These are phyloP conservation scores for Ustilago lituana DNA, from an alignment of 1,284 basidiomycete genomes.

Conservation along the genomic window DNA sequence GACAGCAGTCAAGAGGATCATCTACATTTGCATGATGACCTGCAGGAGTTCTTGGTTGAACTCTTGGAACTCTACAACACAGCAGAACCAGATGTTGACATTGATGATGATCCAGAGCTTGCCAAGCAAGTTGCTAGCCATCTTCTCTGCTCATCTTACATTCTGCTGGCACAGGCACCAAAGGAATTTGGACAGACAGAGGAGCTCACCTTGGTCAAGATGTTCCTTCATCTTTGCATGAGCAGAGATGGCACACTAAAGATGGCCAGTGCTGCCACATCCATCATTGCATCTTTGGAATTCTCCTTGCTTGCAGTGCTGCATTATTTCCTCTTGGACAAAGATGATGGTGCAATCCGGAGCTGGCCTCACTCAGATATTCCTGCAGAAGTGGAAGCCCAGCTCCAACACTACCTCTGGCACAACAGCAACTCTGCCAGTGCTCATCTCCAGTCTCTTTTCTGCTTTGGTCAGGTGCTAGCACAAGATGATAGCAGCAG, in stretches of 20 bases:
- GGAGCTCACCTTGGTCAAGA: not conserved
- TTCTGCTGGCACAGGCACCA: not conserved
- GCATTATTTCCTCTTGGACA: not conserved
- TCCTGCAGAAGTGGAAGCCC: not conserved
- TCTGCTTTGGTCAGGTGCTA: not conserved
- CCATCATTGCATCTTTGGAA: not conserved
- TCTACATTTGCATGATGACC: no score
- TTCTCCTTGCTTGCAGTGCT: not conserved
- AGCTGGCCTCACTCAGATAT: not conserved
- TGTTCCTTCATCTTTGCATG: constrained; percentile 6
- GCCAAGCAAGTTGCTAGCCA: not conserved
- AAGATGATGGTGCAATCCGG: not conserved
- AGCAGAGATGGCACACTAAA: not conserved
- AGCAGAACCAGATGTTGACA: no score
- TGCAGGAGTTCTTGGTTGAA: not conserved
- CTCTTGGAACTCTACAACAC: no score
- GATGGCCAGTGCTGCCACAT: constrained; percentile 2
- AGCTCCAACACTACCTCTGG: not conserved
- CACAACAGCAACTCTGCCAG: not conserved
- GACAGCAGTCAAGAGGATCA: not conserved
- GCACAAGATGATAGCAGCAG: constrained; percentile 2
- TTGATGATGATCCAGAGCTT: no score
- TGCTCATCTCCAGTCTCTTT: not conserved
- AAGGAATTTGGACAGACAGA: not conserved
- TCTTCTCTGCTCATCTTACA: not conserved